Evolutionary conservation across 306 rosid genomes (phyloP), one percentile per base, ranked within the genome.

Genomic region (Cucumis cinereus): DNA sequence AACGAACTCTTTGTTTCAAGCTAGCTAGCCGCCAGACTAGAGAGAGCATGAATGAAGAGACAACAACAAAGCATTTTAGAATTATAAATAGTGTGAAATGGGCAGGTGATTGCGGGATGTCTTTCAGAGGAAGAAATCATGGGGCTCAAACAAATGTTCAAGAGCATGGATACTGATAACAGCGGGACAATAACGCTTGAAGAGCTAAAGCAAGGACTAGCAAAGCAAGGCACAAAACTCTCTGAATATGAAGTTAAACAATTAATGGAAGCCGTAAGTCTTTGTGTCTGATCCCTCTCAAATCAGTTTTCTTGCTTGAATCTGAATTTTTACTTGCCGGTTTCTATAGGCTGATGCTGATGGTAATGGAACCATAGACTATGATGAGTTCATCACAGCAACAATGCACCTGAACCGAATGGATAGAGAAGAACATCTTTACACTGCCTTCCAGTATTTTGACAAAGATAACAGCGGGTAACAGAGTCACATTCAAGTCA

Each of bases 401-500:
- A 95, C 99, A 19, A 84, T 95, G 96, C 98, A 92, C 85, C 66
- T 95, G 90, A 95, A 95, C 85, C 81, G 98, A 68, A 67, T 90
- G 96, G 96, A 95, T 75, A 89, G 86, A 88, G 99, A 92, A 86
- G 99, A 95, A 58, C 99, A 90, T 79, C 91, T 95, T 50, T 95
- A 95, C 68, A 92, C 99, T 41, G 99, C 99, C 64, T 95, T 95
- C 93, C 96, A 89, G 78, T 93, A 82, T 84, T 95, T 95, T 16
- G 99, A 95, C 35, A 90, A 92, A 79, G 99, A 95, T 60, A 88
- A 86, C 24, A 95, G 99, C 92, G 99, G 99, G 98, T 95, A 92
- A 55, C 19, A 8, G n/a, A 36, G 24, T 43, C 50, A 36, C 16
- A 74, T 54, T 35, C 77, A 22, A 50, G 26, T 49, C 6, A 7